A percentile compares a stretch with the other conserved stretches of the same genome.
These are phyloP conservation scores for Globisporangium nagaii DNA, from an alignment of 352 stramenopile genomes.

Conservation along the genomic window DNA sequence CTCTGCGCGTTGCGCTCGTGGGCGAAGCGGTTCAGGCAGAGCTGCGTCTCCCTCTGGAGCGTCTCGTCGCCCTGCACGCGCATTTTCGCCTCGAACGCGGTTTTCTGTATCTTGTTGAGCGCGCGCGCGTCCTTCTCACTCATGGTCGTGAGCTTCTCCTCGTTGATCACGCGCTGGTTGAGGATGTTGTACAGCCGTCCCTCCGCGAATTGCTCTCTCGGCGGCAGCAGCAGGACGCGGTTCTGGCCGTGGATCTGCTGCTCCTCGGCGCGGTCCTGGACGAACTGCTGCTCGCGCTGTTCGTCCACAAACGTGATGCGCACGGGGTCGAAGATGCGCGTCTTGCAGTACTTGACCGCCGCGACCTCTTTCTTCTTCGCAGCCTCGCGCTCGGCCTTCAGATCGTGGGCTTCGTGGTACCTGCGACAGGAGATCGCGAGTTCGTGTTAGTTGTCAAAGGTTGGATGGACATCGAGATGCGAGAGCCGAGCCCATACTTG, in stretches of 20 bases:
- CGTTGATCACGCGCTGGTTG: slow-evolving; percentile 59
- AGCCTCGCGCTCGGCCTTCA: slow-evolving; percentile 26
- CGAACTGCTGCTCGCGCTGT: slow-evolving; percentile 47
- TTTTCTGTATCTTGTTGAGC: slow-evolving; percentile 64
- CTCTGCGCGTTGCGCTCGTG: slow-evolving; percentile 51
- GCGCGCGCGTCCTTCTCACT: slow-evolving; percentile 36
- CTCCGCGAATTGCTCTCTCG: slow-evolving; percentile 58
- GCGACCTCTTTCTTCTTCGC: slow-evolving; percentile 39
- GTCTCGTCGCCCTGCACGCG: slow-evolving; percentile 27
- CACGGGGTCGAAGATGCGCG: slow-evolving; percentile 59
- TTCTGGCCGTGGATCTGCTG: slow-evolving; percentile 52
- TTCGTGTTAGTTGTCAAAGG: too few species aligned
- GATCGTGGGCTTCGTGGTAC: slow-evolving; percentile 52
- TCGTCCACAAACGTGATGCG: slow-evolving; percentile 52
- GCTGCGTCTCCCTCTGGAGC: slow-evolving; percentile 28
- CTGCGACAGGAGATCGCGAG: too few species aligned
- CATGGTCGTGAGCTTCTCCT: slow-evolving; percentile 28
- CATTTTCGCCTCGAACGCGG: slow-evolving; percentile 49
- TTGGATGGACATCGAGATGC: too few species aligned
- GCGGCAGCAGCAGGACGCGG: slow-evolving; percentile 39
- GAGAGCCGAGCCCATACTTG: slow-evolving; percentile 32
- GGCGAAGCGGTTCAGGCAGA: slow-evolving; percentile 58
- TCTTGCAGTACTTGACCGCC: slow-evolving; percentile 63
- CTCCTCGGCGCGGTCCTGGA: slow-evolving; percentile 25
- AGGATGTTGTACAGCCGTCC: slow-evolving; percentile 77